Conservation (phyloP, 768 basidiomycete species). For the Sarcodon sp. region DNA sequence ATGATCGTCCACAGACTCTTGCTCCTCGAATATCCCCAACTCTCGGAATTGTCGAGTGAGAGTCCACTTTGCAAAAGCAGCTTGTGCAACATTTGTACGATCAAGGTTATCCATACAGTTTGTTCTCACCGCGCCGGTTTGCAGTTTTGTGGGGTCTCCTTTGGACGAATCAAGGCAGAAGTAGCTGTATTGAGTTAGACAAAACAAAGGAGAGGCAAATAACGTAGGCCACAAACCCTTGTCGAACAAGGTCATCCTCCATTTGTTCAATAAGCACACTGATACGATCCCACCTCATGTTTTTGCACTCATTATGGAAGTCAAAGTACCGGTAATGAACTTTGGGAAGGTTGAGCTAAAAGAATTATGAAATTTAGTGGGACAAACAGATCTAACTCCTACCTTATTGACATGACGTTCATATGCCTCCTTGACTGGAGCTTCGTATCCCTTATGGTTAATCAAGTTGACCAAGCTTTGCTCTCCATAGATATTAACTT, state of each 20-base stretch:
- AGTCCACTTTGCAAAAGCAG: constrained; percentile 78
- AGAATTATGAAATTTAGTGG: not conserved
- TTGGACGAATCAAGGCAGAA: constrained; percentile 53
- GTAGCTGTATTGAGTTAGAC: constrained; percentile 35
- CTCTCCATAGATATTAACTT: constrained; percentile 62
- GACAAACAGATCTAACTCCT: not conserved
- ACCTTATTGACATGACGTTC: constrained; percentile 67
- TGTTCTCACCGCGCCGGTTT: constrained; percentile 74
- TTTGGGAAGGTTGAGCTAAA: constrained; percentile 46
- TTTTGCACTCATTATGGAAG: constrained; percentile 90
- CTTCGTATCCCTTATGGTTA: constrained; percentile 88
- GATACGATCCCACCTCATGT: constrained; percentile 93
- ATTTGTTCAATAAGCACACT: constrained; percentile 67
- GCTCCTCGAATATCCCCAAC: constrained; percentile 57
- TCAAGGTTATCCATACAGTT: constrained; percentile 99
- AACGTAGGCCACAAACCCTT: constrained; percentile 36
- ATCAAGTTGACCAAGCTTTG: constrained; percentile 82
- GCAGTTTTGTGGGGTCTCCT: constrained; percentile 37
- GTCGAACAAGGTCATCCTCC: constrained; percentile 49
- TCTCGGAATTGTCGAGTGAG: constrained; percentile 66
- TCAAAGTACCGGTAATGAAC: constrained; percentile 93
- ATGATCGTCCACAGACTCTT: constrained; percentile 72
- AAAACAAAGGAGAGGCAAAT: not conserved
- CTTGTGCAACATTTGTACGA: constrained; percentile 94
- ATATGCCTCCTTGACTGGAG: constrained; percentile 90